A percentile compares a stretch with the other conserved stretches of the same genome.
These are phyloP conservation scores for Sporopachydermia lactativora DNA, from an alignment of 805 yeast species.

Conservation along the genomic window DNA sequence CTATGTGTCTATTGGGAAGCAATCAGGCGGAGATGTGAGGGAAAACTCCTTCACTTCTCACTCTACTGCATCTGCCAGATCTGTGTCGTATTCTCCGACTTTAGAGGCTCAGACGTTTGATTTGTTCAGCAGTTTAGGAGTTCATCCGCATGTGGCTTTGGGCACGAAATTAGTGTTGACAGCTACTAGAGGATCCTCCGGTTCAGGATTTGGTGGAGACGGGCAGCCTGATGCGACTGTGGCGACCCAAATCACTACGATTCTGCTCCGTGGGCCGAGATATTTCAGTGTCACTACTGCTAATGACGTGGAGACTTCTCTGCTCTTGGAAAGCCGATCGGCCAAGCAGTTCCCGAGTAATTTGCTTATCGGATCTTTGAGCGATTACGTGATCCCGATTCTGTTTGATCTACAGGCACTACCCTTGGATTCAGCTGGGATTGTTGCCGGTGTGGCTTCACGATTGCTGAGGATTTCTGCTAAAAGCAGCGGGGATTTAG, in stretches of 20 bases:
- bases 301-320: conserved; percentile 17
- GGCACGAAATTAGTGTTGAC: conserved; percentile 33
- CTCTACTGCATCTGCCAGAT: not conserved
- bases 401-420: conserved; percentile 36
- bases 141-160: conserved; percentile 30
- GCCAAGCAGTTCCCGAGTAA: conserved; percentile 29
- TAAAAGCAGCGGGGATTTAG: conserved; percentile 2
- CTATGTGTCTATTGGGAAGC: conserved; percentile 17
- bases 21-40: not conserved
- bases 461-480: conserved; percentile 24
- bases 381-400: conserved; percentile 43
- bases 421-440: conserved; percentile 49
- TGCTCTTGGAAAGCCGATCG: conserved; percentile 14
- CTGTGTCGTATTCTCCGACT: not conserved
- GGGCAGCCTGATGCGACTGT: conserved; percentile 21
- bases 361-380: conserved; percentile 40
- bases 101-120: conserved; percentile 25
- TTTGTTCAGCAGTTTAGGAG: conserved; percentile 22
- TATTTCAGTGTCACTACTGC: conserved; percentile 18
- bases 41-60: not conserved
- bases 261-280: conserved; percentile 17
- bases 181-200: conserved; percentile 32
- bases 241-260: conserved; percentile 24
- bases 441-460: conserved; percentile 51
- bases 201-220: conserved; percentile 26